Percentiles rank a stretch among this genome's conserved stretches.
Conservation (phyloP, 768 basidiomycete genomes). For the Boletus sensibilis region DNA sequence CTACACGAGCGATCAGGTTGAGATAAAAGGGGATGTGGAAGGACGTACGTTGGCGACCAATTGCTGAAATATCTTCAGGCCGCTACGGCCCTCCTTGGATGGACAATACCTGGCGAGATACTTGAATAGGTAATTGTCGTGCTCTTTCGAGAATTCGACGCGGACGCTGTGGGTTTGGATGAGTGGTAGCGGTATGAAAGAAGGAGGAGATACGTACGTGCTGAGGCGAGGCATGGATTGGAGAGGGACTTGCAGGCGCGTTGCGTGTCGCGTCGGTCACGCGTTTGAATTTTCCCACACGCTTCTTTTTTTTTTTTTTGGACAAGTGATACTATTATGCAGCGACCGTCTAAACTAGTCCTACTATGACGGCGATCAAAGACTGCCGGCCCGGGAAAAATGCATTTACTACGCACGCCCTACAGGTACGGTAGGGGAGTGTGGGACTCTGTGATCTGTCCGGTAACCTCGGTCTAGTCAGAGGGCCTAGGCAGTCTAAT, state of each 20-base stretch:
- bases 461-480: too few relatives aligned
- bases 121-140: slow-evolving; percentile 43
- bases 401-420: too few relatives aligned
- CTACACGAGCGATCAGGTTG: slow-evolving; percentile 27
- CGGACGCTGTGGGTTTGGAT: slow-evolving; percentile 18
- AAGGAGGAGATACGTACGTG: not conserved
- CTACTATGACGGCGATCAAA: not conserved
- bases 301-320: not conserved
- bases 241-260: not conserved
- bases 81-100: slow-evolving; percentile 39
- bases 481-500: too few relatives aligned
- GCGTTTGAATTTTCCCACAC: not conserved
- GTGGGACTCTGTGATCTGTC: too few relatives aligned
- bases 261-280: slow-evolving; percentile 1
- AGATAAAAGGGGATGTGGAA: not conserved
- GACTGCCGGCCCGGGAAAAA: not conserved
- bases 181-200: not conserved
- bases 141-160: slow-evolving; percentile 35
- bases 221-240: not conserved
- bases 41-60: slow-evolving; percentile 48
- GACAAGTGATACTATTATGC: not conserved
- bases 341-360: not conserved
- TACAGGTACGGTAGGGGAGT: too few relatives aligned
- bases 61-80: slow-evolving; percentile 43
- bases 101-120: slow-evolving; percentile 54